Evolutionary conservation across 2,329 filamentous ascomycete species (phyloP).

Genomic region (Plenodomus lindquistii): DNA sequence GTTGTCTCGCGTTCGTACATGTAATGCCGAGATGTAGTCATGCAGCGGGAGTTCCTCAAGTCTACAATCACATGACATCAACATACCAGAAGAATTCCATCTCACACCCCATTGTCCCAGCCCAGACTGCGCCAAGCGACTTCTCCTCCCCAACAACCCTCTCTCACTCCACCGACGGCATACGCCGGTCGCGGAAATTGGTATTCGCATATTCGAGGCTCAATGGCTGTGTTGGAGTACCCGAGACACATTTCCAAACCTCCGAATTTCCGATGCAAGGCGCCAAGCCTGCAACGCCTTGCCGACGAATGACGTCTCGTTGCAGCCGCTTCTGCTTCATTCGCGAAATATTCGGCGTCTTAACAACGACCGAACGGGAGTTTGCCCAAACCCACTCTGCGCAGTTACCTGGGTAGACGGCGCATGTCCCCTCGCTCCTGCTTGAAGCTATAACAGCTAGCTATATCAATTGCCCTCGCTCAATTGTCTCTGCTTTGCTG

Average conservation of each 20-base stretch:
- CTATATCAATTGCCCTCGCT: constrained; percentile 25
- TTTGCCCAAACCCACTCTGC: constrained; percentile 1
- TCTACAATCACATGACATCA: constrained; percentile 33
- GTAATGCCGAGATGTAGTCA: background rate
- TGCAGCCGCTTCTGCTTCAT: background rate
- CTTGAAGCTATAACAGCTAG: constrained; percentile 19
- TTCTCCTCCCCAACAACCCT: constrained; percentile 7
- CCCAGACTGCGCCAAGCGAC: constrained; percentile 13
- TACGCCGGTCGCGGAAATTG: constrained; percentile 17
- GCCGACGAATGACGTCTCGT: constrained; percentile 33
- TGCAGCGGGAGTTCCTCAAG: too few species aligned
- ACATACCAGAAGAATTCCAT: constrained; percentile 40
- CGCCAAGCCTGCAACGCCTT: constrained; percentile 31
- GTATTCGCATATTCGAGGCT: constrained; percentile 29
- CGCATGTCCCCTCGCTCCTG: constrained; percentile 3
- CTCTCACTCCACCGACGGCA: constrained; percentile 25
- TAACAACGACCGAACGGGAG: constrained; percentile 33
- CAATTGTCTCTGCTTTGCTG: background rate
- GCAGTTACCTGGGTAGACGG: background rate
- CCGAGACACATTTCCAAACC: background rate
- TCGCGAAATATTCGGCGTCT: constrained; percentile 21
- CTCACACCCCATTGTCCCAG: constrained; percentile 23
- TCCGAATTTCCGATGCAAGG: constrained; percentile 13
- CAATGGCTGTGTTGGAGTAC: constrained; percentile 1
- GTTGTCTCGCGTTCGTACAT: background rate